phyloP scores from a whole-genome alignment of 176 grass and related monocot genomes.

The Phyllostachys edulis region DNA sequence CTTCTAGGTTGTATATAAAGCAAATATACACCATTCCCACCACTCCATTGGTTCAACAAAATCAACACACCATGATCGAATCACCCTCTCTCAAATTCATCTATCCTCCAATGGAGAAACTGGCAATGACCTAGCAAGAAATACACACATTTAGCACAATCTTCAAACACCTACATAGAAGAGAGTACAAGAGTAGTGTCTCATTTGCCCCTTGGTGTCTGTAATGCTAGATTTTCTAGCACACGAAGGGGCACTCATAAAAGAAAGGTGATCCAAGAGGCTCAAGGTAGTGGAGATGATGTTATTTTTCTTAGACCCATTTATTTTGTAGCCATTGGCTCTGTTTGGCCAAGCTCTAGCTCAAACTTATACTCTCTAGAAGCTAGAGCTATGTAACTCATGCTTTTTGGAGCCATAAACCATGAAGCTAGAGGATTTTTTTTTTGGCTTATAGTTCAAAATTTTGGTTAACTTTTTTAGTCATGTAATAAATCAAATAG shows the following conservation, averaged over 20 bases:
- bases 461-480: background rate
- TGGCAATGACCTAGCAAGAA: background rate
- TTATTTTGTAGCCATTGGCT: background rate
- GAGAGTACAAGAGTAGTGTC: background rate
- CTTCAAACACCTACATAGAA: background rate
- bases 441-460: background rate
- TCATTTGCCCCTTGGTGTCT: background rate
- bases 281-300: background rate
- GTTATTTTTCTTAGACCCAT: background rate
- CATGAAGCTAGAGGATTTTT: too few relatives aligned
- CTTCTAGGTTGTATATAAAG: background rate
- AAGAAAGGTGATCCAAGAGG: background rate
- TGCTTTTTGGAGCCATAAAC: background rate
- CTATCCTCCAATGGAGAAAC: background rate
- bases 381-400: background rate
- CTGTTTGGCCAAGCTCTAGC: too few relatives aligned
- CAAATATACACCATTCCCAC: background rate
- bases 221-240: background rate
- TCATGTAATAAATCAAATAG: background rate
- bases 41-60: background rate
- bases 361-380: too few relatives aligned
- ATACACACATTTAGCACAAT: background rate
- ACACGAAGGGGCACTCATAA: background rate
- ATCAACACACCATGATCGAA: background rate
- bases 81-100: background rate